Base-by-base conservation (phyloP, 345 rosid species). In the Linum usitatissimum region DNA sequence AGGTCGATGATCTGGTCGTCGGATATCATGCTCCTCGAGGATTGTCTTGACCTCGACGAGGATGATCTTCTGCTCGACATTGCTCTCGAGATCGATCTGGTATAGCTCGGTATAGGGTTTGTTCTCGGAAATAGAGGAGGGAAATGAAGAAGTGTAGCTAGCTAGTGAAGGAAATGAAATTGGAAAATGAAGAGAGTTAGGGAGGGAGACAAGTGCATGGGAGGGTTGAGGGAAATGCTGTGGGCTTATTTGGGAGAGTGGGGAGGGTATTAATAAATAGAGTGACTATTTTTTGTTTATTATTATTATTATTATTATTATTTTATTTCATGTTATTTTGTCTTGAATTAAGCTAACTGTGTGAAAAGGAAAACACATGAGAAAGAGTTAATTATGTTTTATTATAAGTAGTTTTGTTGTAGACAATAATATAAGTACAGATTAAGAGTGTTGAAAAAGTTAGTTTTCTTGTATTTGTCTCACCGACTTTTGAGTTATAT, bases 1-100 rank as follows among this genome's bases (percentile, higher is more conserved):
- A 91, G 92, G 57, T 88, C 91, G 28, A 78, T 73, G 69, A 91
- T 88, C 78, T 88, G 96, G 57, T 88, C 98, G 31, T 91, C 96
- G 30, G 76, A 68, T 74, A 91, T 86, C 54, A 84, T 79, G 1
- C 54, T 75, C 36, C 78, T 79, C 30, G 92, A 49, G 13, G 66
- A 69, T 34, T 34, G 38, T 34, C 38, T 34, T 70, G 83, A 88
- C 64, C 87, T 73, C 1, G 98, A 82, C 64, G 84, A n/a, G 20
- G 58, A 55, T n/a, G 59, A 86, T 79, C 98, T 86, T 77, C 94
- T 79, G 86, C 81, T 80, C 5, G 97, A 88, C 97, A 91, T 91
- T 76, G 60, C 39, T 49, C 19, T 30, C 18, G 49, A 23, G 1
- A 23, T 23, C 31, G 30, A 18, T 14, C 5, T n/a, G 18, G 28